These are phyloP conservation scores for Chalciporus sp. DNA, from an alignment of 1,284 basidiomycete species.

Conservation along the genomic window DNA sequence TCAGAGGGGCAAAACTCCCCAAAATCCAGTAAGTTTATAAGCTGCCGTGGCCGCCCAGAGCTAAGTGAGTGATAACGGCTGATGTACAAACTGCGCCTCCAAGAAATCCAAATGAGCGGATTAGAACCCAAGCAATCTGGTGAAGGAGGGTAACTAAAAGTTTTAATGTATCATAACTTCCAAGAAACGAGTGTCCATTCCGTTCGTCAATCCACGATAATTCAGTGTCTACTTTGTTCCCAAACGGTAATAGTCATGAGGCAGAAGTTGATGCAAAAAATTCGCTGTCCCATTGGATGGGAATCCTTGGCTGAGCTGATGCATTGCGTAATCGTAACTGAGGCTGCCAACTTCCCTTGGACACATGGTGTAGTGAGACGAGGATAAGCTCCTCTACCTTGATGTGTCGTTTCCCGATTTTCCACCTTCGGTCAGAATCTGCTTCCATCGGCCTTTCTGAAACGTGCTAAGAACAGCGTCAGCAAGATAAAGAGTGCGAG, in stretches of 20 bases:
- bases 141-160: neutral
- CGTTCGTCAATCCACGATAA: neutral
- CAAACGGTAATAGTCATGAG: slow-evolving; percentile 3
- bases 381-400: slow-evolving; percentile 64
- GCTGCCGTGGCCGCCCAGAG: too few species aligned
- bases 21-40: too few species aligned
- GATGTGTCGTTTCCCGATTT: slow-evolving; percentile 58
- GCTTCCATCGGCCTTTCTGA: slow-evolving; percentile 55
- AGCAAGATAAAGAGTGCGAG: slow-evolving; percentile 1
- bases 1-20: too few species aligned
- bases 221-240: neutral
- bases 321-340: slow-evolving; percentile 56
- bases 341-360: slow-evolving; percentile 78
- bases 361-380: slow-evolving; percentile 77
- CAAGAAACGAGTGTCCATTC: neutral
- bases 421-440: slow-evolving; percentile 58
- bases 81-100: neutral
- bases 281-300: slow-evolving; percentile 6
- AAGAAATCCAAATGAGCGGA: neutral
- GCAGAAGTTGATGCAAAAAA: neutral
- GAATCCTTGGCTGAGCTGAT: neutral
- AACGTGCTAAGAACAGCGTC: slow-evolving; percentile 44
- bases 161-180: neutral
- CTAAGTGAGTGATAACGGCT: too few species aligned
- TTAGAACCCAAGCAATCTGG: neutral